phyloP scores from a whole-genome alignment of 2,329 filamentous ascomycete genomes.

The Xylariaceae sp. region DNA sequence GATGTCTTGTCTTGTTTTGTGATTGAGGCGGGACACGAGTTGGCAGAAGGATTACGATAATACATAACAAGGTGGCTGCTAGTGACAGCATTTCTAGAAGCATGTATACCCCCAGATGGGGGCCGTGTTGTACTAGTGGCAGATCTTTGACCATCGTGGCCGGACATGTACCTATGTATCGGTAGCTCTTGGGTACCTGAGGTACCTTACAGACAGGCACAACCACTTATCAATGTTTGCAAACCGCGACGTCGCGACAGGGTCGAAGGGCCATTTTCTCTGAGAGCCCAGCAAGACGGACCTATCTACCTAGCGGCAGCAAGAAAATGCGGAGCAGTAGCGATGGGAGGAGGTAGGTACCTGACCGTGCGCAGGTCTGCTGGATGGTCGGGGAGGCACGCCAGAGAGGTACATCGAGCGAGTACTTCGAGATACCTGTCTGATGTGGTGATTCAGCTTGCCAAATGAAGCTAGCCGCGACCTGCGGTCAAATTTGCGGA shows the following conservation, averaged over 20 bases:
- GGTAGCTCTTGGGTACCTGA: neutral
- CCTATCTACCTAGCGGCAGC: no score
- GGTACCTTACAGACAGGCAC: neutral
- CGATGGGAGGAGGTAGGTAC: neutral
- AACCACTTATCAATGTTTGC: neutral
- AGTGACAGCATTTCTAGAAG: no score
- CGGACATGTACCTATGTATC: neutral
- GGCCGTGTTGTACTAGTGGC: no score
- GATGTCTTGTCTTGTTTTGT: no score
- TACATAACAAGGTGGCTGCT: no score
- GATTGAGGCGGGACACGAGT: no score
- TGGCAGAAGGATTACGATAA: no score
- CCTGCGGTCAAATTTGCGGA: no score
- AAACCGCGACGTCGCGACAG: neutral
- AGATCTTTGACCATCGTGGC: neutral
- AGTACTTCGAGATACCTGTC: no score
- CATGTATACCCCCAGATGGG: no score
- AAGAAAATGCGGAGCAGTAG: neutral
- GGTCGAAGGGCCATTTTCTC: neutral
- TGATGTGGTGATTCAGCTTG: neutral
- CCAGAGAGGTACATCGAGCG: neutral
- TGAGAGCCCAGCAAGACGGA: no score
- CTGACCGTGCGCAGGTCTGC: neutral
- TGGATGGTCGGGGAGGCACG: no score
- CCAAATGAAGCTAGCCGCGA: neutral